Base-by-base conservation (phyloP, 768 basidiomycete species). In the Chalciporus chontae region DNA sequence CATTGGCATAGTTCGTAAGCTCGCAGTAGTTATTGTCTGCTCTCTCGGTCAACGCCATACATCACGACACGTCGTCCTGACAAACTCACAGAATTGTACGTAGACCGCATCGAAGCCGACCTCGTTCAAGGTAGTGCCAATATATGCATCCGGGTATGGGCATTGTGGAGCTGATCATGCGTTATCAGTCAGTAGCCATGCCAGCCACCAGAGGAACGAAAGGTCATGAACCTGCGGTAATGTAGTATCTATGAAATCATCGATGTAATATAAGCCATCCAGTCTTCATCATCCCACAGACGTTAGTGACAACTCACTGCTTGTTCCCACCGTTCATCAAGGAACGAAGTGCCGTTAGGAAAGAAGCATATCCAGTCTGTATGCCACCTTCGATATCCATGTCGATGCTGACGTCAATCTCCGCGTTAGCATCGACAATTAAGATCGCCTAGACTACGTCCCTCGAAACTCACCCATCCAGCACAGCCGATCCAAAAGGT, bases 401-500 rank as follows among this genome's bases (percentile, higher is more conserved):
- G 51, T 78, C 77, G 42, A 77, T 50, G 27, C 65, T 66, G 5
- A 21, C 27, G 38, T 17, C 13, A 44, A 47, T 4, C 18, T 26
- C 31, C n/a, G 13, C 8, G 26, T 57, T 39, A 57, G 46, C 36
- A 26, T 32, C 5, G 15, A 47, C 24, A 7, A 14, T 10, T 17
- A 0, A 7, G 1, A 47, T 58, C 27, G 10, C 43, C 49, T 41
- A 34, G 57, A 48, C 49, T 19, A 59, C 52, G 13, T 1, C 38
- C n/a, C 4, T 21, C 24, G 27, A 39, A 6, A 44, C 63, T 14
- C 38, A 86, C 85, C 87, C 87, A 56, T 89, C 87, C 21, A 90
- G 72, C 43, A 87, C 75, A 3, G 85, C 87, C 51, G 56, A 66
- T 21, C 87, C 87, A 57, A 90, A 90, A 0, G 87, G 87, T 51